A percentile compares a stretch with the other conserved stretches of the same genome.
Evolutionary conservation across 2,329 filamentous ascomycete species (phyloP).

Genomic region (Fusarium denticulatum): DNA sequence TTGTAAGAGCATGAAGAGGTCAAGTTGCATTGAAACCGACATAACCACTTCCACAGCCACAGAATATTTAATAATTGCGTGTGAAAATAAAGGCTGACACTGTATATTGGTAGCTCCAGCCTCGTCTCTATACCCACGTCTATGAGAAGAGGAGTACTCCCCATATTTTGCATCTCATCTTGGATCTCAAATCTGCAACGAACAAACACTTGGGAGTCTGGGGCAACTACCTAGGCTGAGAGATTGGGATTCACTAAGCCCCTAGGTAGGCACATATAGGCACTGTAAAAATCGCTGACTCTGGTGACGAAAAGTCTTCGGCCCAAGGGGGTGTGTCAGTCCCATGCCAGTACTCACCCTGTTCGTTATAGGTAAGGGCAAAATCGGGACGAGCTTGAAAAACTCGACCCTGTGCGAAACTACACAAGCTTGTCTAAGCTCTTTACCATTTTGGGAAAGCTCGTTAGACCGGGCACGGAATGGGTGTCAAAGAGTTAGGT

Average conservation of each 20-base stretch:
- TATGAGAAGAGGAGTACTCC: slow-evolving; percentile 1
- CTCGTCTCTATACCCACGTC: slow-evolving; percentile 24
- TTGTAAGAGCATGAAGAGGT: not conserved
- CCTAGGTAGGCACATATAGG: not conserved
- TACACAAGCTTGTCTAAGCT: slow-evolving; percentile 35
- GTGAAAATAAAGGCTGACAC: not conserved
- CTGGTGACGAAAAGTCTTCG: slow-evolving; percentile 41
- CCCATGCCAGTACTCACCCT: not conserved
- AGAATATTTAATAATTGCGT: slow-evolving; percentile 10
- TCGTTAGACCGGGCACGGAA: slow-evolving; percentile 17
- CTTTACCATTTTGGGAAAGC: slow-evolving; percentile 40
- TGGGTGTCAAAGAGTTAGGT: not conserved
- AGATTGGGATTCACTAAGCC: slow-evolving; percentile 31
- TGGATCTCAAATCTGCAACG: slow-evolving; percentile 9
- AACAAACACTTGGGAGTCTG: slow-evolving; percentile 15
- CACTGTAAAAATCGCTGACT: not conserved
- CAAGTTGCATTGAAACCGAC: not conserved
- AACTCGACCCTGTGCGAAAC: slow-evolving; percentile 35
- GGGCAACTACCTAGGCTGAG: slow-evolving; percentile 24
- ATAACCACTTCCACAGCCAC: not conserved
- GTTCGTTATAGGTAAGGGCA: slow-evolving; percentile 14
- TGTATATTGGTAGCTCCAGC: slow-evolving; percentile 19
- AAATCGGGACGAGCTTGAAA: slow-evolving; percentile 34
- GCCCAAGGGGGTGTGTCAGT: slow-evolving; percentile 30
- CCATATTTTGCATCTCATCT: slow-evolving; percentile 29